Percentiles rank a stretch among this genome's conserved stretches.
phyloP scores from a whole-genome alignment of 768 basidiomycete genomes.

The Mycena haematopus region DNA sequence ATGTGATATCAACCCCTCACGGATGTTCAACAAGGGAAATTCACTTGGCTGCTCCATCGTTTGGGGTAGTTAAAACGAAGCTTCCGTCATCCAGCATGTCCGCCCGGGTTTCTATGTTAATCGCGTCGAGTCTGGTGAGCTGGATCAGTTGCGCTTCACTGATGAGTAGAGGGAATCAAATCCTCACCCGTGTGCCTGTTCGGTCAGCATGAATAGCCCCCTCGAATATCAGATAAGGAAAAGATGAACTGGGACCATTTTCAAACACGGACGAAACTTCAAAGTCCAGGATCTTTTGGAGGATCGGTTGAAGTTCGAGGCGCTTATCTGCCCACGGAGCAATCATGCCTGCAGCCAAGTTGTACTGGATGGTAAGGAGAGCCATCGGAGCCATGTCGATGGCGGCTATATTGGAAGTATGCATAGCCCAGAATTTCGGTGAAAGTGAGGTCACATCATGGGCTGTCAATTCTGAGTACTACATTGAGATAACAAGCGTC shows the following conservation, averaged over 20 bases:
- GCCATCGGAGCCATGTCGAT: constrained; percentile 37
- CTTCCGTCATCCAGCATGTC: constrained; percentile 37
- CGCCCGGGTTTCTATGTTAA: constrained; percentile 38
- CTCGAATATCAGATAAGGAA: background rate
- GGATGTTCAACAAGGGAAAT: background rate
- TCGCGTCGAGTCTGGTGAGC: constrained; percentile 31
- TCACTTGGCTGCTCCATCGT: constrained; percentile 23
- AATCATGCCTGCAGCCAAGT: constrained; percentile 41
- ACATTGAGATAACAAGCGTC: too few relatives aligned
- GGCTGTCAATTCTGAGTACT: constrained; percentile 35
- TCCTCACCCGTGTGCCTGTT: background rate
- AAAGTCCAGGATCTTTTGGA: constrained; percentile 37
- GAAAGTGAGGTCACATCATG: constrained; percentile 38
- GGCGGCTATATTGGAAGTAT: constrained; percentile 37
- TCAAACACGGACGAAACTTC: constrained; percentile 29
- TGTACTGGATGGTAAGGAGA: constrained; percentile 43
- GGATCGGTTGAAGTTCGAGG: constrained; percentile 36
- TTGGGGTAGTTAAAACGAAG: constrained; percentile 33
- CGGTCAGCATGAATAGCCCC: background rate
- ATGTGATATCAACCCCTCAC: background rate
- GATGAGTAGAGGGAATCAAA: too few relatives aligned
- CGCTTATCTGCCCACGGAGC: constrained; percentile 21
- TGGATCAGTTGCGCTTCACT: too few relatives aligned
- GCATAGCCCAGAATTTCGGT: constrained; percentile 41
- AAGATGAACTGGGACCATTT: background rate